Percentiles rank a stretch among this genome's conserved stretches.
These are phyloP conservation scores for Porphyrellus sp. DNA, from an alignment of 1,284 basidiomycete genomes.

Conservation along the genomic window DNA sequence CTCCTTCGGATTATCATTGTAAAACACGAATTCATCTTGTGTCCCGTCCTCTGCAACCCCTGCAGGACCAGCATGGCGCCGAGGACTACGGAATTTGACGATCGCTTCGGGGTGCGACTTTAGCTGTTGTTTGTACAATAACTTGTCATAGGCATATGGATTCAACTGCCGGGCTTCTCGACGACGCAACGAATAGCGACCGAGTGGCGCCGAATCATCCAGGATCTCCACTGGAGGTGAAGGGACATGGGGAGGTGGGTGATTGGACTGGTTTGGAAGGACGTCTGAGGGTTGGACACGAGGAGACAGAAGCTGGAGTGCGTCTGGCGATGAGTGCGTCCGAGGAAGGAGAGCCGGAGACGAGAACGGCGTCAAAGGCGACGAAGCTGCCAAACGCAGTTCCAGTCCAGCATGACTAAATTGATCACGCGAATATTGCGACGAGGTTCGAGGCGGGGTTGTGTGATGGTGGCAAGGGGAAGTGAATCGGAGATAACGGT, in stretches of 20 bases:
- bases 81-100: conserved; percentile 42
- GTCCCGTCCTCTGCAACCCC: conserved; percentile 29
- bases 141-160: conserved; percentile 52
- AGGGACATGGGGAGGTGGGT: not conserved
- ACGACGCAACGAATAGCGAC: conserved; percentile 49
- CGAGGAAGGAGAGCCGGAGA: conserved; percentile 16
- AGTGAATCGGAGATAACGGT: conserved; percentile 6
- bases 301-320: conserved; percentile 19
- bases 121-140: conserved; percentile 47
- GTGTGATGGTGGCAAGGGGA: conserved; percentile 10
- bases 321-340: conserved; percentile 24
- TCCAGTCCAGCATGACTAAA: not conserved
- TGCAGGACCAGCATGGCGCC: conserved; percentile 8
- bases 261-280: not conserved
- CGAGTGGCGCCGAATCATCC: conserved; percentile 21
- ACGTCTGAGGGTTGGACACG: not conserved
- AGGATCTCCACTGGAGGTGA: conserved; percentile 8
- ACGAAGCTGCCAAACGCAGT: conserved; percentile 8
- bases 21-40: conserved; percentile 25
- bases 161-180: conserved; percentile 50
- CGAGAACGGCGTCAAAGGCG: conserved; percentile 27
- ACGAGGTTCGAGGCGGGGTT: conserved; percentile 16
- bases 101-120: conserved; percentile 55
- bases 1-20: conserved; percentile 22
- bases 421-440: conserved; percentile 11